Evolutionary conservation across 495 filamentous ascomycete genomes (phyloP).

Genomic region (Pseudevernia furfuracea): DNA sequence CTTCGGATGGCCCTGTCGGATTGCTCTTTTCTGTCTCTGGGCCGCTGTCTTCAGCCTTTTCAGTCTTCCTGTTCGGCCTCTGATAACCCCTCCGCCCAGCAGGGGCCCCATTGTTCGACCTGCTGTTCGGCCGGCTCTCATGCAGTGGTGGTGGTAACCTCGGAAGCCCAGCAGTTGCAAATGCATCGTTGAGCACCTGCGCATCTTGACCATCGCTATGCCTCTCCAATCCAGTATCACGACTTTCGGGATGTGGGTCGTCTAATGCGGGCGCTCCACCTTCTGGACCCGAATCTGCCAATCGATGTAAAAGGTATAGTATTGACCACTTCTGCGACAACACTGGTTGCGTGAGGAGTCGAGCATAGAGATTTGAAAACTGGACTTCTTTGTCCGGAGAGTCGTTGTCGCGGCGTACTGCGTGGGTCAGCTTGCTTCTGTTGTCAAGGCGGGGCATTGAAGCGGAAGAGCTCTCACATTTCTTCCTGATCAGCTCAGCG

Average conservation of each 20-base stretch:
- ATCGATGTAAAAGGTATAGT: constrained; percentile 76
- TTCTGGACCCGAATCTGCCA: constrained; percentile 53
- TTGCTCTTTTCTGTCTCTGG: constrained; percentile 8
- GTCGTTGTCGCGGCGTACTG: constrained; percentile 61
- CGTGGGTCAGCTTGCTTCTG: constrained; percentile 14
- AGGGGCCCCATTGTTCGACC: background rate
- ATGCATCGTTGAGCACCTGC: constrained; percentile 45
- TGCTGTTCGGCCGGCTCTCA: background rate
- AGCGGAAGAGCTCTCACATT: constrained; percentile 35
- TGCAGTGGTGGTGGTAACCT: constrained; percentile 32
- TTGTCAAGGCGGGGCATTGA: constrained; percentile 2
- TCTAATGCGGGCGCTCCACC: constrained; percentile 22
- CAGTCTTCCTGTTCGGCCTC: background rate
- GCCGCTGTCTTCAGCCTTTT: background rate
- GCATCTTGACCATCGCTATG: constrained; percentile 14
- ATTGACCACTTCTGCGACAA: constrained; percentile 95
- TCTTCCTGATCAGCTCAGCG: constrained; percentile 82
- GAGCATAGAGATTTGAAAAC: constrained; percentile 82
- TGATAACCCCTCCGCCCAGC: constrained; percentile 7
- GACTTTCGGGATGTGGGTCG: constrained; percentile 24
- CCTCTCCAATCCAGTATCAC: constrained; percentile 7
- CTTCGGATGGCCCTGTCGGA: constrained; percentile 43
- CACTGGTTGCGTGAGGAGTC: constrained; percentile 80
- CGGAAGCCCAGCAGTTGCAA: constrained; percentile 46
- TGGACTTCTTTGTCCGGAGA: constrained; percentile 77